phyloP scores from a whole-genome alignment of 345 rosid genomes.

The Hevea brasiliensis region DNA sequence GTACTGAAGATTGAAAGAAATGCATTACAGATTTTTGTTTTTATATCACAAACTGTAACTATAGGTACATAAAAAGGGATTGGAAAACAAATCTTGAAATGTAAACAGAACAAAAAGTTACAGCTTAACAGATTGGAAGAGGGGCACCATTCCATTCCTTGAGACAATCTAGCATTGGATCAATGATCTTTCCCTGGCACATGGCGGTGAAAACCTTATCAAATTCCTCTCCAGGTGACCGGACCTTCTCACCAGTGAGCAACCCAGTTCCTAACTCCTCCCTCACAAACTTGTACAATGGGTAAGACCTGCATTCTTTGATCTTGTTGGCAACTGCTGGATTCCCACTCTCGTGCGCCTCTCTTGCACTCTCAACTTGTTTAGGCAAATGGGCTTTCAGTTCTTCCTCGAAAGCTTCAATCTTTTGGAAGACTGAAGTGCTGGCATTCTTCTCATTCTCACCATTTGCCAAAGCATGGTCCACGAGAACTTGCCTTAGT shows the following conservation, averaged over 20 bases:
- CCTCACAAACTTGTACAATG: slow-evolving; percentile 64
- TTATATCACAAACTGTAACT: not conserved
- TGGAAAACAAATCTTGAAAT: slow-evolving; percentile 2
- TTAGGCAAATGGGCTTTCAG: slow-evolving; percentile 51
- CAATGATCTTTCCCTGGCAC: slow-evolving; percentile 69
- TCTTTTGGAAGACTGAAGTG: slow-evolving; percentile 70
- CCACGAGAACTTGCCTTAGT: slow-evolving; percentile 70
- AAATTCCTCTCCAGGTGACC: slow-evolving; percentile 74
- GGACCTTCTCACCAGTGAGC: slow-evolving; percentile 56
- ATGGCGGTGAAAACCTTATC: slow-evolving; percentile 67
- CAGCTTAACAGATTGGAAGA: slow-evolving; percentile 24
- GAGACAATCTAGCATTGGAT: slow-evolving; percentile 70
- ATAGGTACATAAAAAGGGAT: slow-evolving; percentile 5
- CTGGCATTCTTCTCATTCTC: slow-evolving; percentile 47
- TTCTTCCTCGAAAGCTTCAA: slow-evolving; percentile 60
- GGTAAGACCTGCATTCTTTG: slow-evolving; percentile 70
- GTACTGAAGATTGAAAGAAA: not conserved
- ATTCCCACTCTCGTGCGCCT: slow-evolving; percentile 46
- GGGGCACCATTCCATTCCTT: slow-evolving; percentile 70
- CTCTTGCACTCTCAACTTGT: slow-evolving; percentile 59
- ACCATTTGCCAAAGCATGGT: slow-evolving; percentile 57
- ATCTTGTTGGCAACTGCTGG: slow-evolving; percentile 54
- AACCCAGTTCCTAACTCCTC: slow-evolving; percentile 53
- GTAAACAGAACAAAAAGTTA: not conserved
- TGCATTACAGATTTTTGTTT: not conserved